Conservation (phyloP, 2,329 filamentous ascomycete genomes). For the Fusarium sp. region DNA sequence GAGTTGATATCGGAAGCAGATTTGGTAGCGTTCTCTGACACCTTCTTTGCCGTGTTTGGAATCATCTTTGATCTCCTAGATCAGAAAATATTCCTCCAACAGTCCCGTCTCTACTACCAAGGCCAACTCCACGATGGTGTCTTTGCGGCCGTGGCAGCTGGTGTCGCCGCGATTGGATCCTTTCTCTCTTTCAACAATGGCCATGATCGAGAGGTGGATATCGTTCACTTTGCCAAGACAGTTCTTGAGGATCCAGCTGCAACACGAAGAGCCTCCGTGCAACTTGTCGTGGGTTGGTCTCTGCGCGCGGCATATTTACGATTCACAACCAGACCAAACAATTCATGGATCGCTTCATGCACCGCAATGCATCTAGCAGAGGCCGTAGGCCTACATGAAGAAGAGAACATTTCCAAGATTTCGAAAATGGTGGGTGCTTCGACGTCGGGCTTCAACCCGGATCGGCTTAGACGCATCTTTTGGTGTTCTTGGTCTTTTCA, state of each 20-base stretch:
- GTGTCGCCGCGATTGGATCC: constrained; percentile 37
- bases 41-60: constrained; percentile 31
- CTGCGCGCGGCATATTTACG: constrained; percentile 36
- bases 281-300: constrained; percentile 33
- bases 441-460: constrained; percentile 22
- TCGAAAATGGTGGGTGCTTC: constrained; percentile 22
- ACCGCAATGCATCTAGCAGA: constrained; percentile 36
- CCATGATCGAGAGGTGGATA: constrained; percentile 30
- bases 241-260: constrained; percentile 37
- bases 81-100: constrained; percentile 14
- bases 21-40: constrained; percentile 23
- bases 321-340: constrained; percentile 34
- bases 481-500: constrained; percentile 37
- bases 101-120: constrained; percentile 33
- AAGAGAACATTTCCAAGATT: constrained; percentile 37
- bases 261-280: constrained; percentile 29
- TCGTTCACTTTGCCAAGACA: constrained; percentile 35
- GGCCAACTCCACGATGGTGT: constrained; percentile 13
- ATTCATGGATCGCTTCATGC: constrained; percentile 39
- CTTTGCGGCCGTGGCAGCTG: constrained; percentile 35
- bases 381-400: constrained; percentile 35
- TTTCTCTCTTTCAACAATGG: constrained; percentile 29
- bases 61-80: constrained; percentile 30
- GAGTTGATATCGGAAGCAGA: constrained; percentile 32
- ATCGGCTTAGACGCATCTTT: constrained; percentile 35